These are phyloP conservation scores for Cercospora citrullina DNA, from an alignment of 2,329 filamentous ascomycete species.

Conservation along the genomic window DNA sequence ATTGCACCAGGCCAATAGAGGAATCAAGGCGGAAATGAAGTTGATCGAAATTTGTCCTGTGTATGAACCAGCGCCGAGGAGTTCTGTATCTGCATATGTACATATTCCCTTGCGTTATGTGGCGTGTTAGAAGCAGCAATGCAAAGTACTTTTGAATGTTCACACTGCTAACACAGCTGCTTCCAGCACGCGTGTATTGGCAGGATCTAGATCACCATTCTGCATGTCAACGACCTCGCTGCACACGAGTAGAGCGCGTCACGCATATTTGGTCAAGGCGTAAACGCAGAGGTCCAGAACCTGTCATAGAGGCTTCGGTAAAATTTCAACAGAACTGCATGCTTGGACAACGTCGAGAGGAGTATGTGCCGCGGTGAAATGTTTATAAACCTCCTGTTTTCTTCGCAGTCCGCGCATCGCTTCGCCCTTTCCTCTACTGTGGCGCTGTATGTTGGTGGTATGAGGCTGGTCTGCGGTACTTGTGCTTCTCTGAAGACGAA, in stretches of 20 bases:
- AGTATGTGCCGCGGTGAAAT: neutral
- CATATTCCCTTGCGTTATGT: constrained; percentile 10
- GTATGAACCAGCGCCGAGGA: constrained; percentile 7
- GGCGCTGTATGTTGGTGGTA: neutral
- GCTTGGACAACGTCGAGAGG: neutral
- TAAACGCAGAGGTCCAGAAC: too few species aligned
- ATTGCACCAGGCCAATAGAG: constrained; percentile 83
- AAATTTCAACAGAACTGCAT: neutral
- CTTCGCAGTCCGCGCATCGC: neutral
- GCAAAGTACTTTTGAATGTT: neutral
- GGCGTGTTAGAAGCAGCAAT: constrained; percentile 12
- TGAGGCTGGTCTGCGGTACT: neutral
- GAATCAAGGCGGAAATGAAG: neutral
- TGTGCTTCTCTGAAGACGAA: neutral
- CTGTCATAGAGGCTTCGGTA: too few species aligned
- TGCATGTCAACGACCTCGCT: too few species aligned
- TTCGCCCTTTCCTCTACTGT: neutral
- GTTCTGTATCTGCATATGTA: constrained; percentile 9
- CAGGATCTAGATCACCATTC: too few species aligned
- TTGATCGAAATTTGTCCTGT: neutral
- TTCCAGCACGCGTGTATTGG: neutral
- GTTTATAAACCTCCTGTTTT: neutral
- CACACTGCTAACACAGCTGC: neutral
- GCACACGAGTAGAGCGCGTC: too few species aligned
- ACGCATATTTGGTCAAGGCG: too few species aligned